These are phyloP conservation scores for Aspergillus fumigatus DNA, from an alignment of 2,329 filamentous ascomycete genomes.

Conservation along the genomic window DNA sequence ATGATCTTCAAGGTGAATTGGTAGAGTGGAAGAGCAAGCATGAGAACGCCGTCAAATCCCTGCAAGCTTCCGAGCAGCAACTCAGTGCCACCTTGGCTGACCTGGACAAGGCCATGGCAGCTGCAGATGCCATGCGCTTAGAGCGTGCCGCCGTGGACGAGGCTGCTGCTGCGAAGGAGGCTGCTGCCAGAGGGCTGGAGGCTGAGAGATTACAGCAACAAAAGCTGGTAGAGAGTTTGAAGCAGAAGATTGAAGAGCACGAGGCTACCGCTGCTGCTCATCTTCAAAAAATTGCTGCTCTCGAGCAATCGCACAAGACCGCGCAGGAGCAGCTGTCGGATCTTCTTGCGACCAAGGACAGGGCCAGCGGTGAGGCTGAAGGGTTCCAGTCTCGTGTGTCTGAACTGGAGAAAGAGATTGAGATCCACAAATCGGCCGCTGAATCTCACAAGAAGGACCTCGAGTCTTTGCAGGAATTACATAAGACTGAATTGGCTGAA, in stretches of 20 bases:
- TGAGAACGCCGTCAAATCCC: slow-evolving; percentile 61
- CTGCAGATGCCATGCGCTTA: slow-evolving; percentile 45
- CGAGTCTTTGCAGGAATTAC: slow-evolving; percentile 50
- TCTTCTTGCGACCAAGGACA: slow-evolving; percentile 56
- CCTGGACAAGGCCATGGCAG: slow-evolving; percentile 63
- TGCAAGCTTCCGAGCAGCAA: slow-evolving; percentile 67
- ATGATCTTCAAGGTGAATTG: slow-evolving; percentile 66
- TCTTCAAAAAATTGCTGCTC: slow-evolving; percentile 62
- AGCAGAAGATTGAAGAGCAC: slow-evolving; percentile 75
- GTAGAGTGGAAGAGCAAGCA: slow-evolving; percentile 73
- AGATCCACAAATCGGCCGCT: slow-evolving; percentile 52
- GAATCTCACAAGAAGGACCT: slow-evolving; percentile 52
- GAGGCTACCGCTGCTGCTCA: slow-evolving; percentile 68
- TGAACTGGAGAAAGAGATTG: slow-evolving; percentile 54
- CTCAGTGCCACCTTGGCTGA: slow-evolving; percentile 68
- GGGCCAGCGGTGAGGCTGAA: slow-evolving; percentile 49
- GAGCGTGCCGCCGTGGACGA: slow-evolving; percentile 36
- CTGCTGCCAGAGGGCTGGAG: slow-evolving; percentile 44
- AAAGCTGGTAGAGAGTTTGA: slow-evolving; percentile 58
- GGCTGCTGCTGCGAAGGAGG: slow-evolving; percentile 31
- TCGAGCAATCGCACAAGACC: slow-evolving; percentile 67
- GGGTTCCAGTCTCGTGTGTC: slow-evolving; percentile 41
- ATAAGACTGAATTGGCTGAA: slow-evolving; percentile 42
- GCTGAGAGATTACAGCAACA: slow-evolving; percentile 55
- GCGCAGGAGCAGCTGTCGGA: slow-evolving; percentile 66